Evolutionary conservation across 176 grass and related monocot genomes (phyloP).

Genomic region (Eleusine coracana): DNA sequence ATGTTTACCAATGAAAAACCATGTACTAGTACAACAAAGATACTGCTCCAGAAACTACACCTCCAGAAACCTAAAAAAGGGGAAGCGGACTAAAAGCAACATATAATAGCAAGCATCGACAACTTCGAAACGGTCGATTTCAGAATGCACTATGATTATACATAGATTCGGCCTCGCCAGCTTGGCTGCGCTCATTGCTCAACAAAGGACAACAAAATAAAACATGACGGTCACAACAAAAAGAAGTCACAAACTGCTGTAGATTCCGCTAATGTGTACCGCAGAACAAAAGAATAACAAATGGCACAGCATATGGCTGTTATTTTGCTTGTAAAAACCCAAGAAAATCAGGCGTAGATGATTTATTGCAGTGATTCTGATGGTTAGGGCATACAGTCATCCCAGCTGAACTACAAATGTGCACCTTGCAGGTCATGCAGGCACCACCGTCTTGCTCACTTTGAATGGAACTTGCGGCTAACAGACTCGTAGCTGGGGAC

Average conservation of each 20-base stretch:
- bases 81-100: too few species aligned
- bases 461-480: slow-evolving; percentile 54
- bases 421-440: slow-evolving; percentile 23
- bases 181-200: background rate
- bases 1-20: background rate
- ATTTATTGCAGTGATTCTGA: slow-evolving; percentile 32
- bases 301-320: background rate
- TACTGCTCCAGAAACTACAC: background rate
- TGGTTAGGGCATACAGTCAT: slow-evolving; percentile 23
- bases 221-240: background rate
- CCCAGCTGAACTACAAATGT: background rate
- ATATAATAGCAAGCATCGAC: background rate
- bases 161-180: background rate
- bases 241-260: background rate
- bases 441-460: background rate
- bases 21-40: background rate
- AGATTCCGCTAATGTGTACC: background rate
- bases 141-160: background rate
- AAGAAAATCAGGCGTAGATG: background rate
- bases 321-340: slow-evolving; percentile 15
- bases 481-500: slow-evolving; percentile 72
- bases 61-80: too few species aligned
- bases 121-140: background rate
- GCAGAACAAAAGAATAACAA: background rate
- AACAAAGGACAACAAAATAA: background rate